A percentile compares a stretch with the other conserved stretches of the same genome.
These are phyloP conservation scores for Camelina sativa DNA, from an alignment of 345 rosid genomes.

Conservation along the genomic window DNA sequence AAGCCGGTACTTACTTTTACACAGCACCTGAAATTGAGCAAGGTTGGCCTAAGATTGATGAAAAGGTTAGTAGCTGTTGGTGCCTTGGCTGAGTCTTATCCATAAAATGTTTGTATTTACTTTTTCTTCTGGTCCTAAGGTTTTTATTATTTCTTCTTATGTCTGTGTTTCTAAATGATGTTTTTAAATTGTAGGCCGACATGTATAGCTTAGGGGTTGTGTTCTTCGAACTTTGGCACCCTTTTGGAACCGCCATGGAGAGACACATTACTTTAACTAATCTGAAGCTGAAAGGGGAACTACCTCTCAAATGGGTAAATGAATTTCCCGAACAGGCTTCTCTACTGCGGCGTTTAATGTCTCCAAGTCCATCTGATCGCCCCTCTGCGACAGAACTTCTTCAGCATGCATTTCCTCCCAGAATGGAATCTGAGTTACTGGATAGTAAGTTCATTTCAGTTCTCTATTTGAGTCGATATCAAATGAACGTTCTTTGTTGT, in stretches of 20 bases:
- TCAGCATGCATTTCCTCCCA: slow-evolving; percentile 81
- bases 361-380: slow-evolving; percentile 96
- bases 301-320: slow-evolving; percentile 79
- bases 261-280: slow-evolving; percentile 73
- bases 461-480: slow-evolving; percentile 9
- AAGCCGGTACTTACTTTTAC: slow-evolving; percentile 93
- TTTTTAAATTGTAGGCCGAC: slow-evolving; percentile 69
- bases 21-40: slow-evolving; percentile 99
- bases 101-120: slow-evolving; percentile 23
- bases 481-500: neutral
- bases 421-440: slow-evolving; percentile 85
- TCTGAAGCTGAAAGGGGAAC: slow-evolving; percentile 82
- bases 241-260: slow-evolving; percentile 96
- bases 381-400: slow-evolving; percentile 93
- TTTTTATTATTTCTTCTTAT: slow-evolving; percentile 1
- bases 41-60: slow-evolving; percentile 98
- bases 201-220: slow-evolving; percentile 98
- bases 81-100: slow-evolving; percentile 25
- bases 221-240: slow-evolving; percentile 95
- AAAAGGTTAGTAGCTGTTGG: slow-evolving; percentile 63
- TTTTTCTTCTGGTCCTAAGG: slow-evolving; percentile 21
- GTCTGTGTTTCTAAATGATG: slow-evolving; percentile 23
- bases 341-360: slow-evolving; percentile 71
- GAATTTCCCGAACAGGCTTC: slow-evolving; percentile 91
- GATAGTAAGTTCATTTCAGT: slow-evolving; percentile 64